Percentiles rank a stretch among this genome's conserved stretches.
Evolutionary conservation across 805 yeast genomes (phyloP).

Genomic region (Metschnikowia picachoensis): DNA sequence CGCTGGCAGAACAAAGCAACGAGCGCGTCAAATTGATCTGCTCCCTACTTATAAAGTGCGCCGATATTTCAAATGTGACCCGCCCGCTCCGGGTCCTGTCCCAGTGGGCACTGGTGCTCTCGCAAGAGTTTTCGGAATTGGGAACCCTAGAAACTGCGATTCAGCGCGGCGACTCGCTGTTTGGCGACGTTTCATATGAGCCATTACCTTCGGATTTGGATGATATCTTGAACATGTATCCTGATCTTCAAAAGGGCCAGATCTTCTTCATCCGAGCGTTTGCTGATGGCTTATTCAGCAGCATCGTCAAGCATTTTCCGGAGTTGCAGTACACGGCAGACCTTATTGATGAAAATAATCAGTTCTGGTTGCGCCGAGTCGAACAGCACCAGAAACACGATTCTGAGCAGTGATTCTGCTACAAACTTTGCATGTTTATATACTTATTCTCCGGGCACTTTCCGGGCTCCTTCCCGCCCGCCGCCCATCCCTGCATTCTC

Average conservation of each 20-base stretch:
- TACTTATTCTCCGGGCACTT: no score
- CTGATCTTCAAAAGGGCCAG: constrained; percentile 65
- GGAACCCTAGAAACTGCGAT: constrained; percentile 43
- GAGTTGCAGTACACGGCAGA: constrained; percentile 53
- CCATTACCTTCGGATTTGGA: constrained; percentile 39
- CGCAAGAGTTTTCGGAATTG: constrained; percentile 74
- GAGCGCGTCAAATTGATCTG: constrained; percentile 45
- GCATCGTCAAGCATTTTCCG: constrained; percentile 59
- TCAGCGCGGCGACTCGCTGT: constrained; percentile 3
- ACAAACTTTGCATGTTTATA: no score
- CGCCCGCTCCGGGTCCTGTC: constrained; percentile 71
- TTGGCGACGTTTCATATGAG: constrained; percentile 21
- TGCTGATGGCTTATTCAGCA: constrained; percentile 72
- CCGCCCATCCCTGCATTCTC: no score
- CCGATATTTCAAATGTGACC: constrained; percentile 92
- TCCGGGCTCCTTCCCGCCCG: no score
- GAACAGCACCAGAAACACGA: neutral
- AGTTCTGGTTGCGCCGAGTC: constrained; percentile 46
- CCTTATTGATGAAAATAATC: constrained; percentile 50
- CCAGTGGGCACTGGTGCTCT: constrained; percentile 82
- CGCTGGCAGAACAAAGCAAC: constrained; percentile 19
- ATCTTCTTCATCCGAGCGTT: constrained; percentile 77
- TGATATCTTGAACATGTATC: constrained; percentile 44
- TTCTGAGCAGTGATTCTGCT: no score
- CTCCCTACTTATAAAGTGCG: constrained; percentile 80